Percentiles rank a stretch among this genome's conserved stretches.
These are phyloP conservation scores for Chaetoceros muelleri DNA, from an alignment of 108 stramenopile genomes.

Conservation along the genomic window DNA sequence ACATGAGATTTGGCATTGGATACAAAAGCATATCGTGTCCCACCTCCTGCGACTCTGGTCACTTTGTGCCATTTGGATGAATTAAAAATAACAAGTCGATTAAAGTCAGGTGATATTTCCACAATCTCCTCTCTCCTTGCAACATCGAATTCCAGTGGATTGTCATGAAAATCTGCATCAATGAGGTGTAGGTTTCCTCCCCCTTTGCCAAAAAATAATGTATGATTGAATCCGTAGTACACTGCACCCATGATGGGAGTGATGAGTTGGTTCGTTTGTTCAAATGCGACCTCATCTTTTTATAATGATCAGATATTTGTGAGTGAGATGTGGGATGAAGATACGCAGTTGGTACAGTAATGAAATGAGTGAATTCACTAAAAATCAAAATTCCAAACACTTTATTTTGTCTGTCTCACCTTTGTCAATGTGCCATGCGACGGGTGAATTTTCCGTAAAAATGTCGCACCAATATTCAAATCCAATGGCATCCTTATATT, in stretches of 20 bases:
- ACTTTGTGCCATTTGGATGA: conserved; percentile 12
- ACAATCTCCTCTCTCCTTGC: conserved; percentile 2
- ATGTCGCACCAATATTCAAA: conserved; percentile 22
- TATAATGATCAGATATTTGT: no score
- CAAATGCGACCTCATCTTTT: conserved; percentile 7
- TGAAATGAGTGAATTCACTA: no score
- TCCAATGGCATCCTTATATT: neutral
- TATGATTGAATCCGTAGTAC: conserved; percentile 15
- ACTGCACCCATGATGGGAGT: conserved; percentile 13
- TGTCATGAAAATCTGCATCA: neutral
- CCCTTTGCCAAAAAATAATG: neutral
- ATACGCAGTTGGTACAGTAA: no score
- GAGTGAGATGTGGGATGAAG: no score
- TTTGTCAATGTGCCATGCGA: conserved; percentile 19
- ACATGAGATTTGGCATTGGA: neutral
- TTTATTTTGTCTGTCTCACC: conserved; percentile 8
- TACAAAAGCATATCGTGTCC: neutral
- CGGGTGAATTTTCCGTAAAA: conserved; percentile 1
- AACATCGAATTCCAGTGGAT: neutral
- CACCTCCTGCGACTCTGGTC: neutral
- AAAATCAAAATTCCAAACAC: no score
- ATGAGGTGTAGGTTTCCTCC: conserved; percentile 8
- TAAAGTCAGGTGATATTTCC: conserved; percentile 9
- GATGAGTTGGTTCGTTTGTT: neutral
- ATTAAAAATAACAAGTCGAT: conserved; percentile 15